Evolutionary conservation across 495 filamentous ascomycete species (phyloP).

Genomic region (Penicillium simplicissimum): DNA sequence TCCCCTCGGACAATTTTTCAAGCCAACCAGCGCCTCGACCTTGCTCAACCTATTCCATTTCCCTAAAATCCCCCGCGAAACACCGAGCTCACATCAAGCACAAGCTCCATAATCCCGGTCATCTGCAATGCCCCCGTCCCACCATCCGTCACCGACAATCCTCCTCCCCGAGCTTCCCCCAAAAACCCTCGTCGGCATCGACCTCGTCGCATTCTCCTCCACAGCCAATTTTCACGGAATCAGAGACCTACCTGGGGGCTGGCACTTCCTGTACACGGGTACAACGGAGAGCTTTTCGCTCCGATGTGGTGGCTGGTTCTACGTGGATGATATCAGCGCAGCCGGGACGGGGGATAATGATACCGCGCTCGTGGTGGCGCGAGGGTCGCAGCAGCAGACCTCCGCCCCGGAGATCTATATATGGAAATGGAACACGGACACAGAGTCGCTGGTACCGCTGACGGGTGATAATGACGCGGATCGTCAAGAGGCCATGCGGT

Average conservation of each 20-base stretch:
- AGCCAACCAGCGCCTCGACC: background rate
- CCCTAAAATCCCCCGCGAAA: background rate
- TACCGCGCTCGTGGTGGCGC: constrained; percentile 17
- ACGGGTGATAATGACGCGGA: constrained; percentile 26
- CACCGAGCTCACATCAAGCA: background rate
- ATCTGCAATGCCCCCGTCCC: constrained; percentile 20
- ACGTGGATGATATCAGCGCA: constrained; percentile 41
- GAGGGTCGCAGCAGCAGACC: background rate
- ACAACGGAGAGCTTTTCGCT: constrained; percentile 57
- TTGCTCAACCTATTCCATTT: background rate
- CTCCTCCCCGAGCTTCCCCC: constrained; percentile 50
- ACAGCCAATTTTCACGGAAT: constrained; percentile 60
- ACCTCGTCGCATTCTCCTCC: constrained; percentile 56
- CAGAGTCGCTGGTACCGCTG: constrained; percentile 35
- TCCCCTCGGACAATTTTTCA: constrained; percentile 7
- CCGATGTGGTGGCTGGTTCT: constrained; percentile 63
- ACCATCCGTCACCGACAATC: constrained; percentile 45
- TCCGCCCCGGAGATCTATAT: constrained; percentile 37
- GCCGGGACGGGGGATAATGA: constrained; percentile 18
- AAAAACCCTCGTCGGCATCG: constrained; percentile 52
- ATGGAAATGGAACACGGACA: constrained; percentile 47
- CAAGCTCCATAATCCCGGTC: background rate
- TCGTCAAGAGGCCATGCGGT: constrained; percentile 39
- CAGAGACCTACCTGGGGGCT: constrained; percentile 56
- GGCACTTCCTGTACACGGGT: constrained; percentile 63